Evolutionary conservation across 108 stramenopile genomes (phyloP).

Genomic region (Licmophora abbreviata): DNA sequence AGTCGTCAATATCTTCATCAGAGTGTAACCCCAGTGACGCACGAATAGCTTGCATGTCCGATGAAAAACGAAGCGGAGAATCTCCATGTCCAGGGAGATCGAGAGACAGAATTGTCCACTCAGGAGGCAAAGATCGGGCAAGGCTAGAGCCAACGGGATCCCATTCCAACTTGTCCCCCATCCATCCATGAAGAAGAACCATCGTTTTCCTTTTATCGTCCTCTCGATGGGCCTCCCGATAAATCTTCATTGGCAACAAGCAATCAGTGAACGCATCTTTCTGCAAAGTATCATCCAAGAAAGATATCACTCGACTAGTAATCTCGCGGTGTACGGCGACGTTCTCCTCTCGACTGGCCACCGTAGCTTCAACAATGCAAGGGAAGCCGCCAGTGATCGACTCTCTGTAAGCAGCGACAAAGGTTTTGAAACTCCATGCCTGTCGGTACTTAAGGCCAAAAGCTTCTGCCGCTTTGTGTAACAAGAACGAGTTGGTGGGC

Average conservation of each 20-base stretch:
- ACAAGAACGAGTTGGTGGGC: slow-evolving; percentile 72
- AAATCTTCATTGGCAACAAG: slow-evolving; percentile 23
- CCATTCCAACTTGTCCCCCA: slow-evolving; percentile 82
- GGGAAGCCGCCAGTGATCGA: slow-evolving; percentile 13
- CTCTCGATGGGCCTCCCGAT: slow-evolving; percentile 5
- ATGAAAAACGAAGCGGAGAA: slow-evolving; percentile 22
- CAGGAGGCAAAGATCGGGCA: slow-evolving; percentile 20
- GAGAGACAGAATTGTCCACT: slow-evolving; percentile 56
- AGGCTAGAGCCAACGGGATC: slow-evolving; percentile 35
- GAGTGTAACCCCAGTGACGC: slow-evolving; percentile 20
- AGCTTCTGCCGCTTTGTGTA: slow-evolving; percentile 44
- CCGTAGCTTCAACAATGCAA: slow-evolving; percentile 53
- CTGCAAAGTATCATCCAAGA: slow-evolving; percentile 24
- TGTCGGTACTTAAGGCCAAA: slow-evolving; percentile 46
- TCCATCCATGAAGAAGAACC: slow-evolving; percentile 79
- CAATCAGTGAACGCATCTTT: slow-evolving; percentile 4
- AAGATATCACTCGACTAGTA: slow-evolving; percentile 19
- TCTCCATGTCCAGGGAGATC: slow-evolving; percentile 77
- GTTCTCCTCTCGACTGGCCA: slow-evolving; percentile 46
- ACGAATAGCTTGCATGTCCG: slow-evolving; percentile 18
- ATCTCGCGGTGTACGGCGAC: slow-evolving; percentile 60
- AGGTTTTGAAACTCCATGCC: slow-evolving; percentile 26
- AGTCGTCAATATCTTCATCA: slow-evolving; percentile 8
- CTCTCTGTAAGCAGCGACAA: slow-evolving; percentile 27
- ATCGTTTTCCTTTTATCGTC: slow-evolving; percentile 37